Conservation (phyloP, 257 asterid species). For the Petrea volubilis region DNA sequence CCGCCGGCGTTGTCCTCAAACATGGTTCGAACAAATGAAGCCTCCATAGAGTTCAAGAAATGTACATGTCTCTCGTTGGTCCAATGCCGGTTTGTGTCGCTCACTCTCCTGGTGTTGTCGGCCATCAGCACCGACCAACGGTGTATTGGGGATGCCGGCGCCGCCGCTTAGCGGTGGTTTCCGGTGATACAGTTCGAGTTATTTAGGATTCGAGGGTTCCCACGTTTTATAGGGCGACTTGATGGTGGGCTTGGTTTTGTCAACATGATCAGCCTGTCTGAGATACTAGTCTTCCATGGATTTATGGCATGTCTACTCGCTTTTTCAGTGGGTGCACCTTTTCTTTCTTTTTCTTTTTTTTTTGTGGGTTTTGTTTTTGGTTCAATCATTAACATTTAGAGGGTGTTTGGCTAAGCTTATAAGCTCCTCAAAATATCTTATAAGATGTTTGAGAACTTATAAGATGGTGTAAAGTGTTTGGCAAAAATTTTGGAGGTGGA, state of each 20-base stretch:
- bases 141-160: background rate
- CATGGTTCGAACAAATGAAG: slow-evolving; percentile 39
- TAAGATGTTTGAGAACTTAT: too few species aligned
- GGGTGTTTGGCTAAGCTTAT: too few species aligned
- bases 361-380: too few species aligned
- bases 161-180: background rate
- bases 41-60: slow-evolving; percentile 45
- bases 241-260: background rate
- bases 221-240: background rate
- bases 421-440: too few species aligned
- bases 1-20: background rate
- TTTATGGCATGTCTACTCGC: background rate
- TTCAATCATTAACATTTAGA: too few species aligned
- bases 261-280: background rate
- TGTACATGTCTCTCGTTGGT: slow-evolving; percentile 45
- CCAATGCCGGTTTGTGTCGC: slow-evolving; percentile 33
- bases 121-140: background rate
- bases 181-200: background rate
- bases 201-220: background rate
- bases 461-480: too few species aligned
- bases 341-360: background rate
- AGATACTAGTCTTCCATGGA: background rate
- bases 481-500: too few species aligned
- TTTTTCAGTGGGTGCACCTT: background rate
- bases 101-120: background rate